Evolutionary conservation across 148 eudicot genomes (phyloP).

Genomic region (Polygonum maritimum): DNA sequence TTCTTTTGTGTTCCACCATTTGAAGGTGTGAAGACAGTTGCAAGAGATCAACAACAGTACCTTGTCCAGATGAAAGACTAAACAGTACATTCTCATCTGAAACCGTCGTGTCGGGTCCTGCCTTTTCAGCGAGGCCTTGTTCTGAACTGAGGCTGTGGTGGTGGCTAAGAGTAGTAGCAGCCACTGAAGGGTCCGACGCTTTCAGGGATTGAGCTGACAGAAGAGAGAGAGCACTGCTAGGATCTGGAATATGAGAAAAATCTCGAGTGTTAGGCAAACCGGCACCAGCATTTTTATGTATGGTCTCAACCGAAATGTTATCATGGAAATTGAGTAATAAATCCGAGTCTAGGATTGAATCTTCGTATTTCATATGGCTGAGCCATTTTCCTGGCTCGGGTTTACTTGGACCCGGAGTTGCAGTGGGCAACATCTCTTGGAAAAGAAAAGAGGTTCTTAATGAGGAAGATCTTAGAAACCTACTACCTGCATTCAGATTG

Average conservation of each 20-base stretch:
- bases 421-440: conserved; percentile 30
- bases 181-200: conserved; percentile 14
- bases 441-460: conserved; percentile 33
- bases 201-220: conserved; percentile 64
- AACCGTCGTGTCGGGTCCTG: conserved; percentile 14
- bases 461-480: conserved; percentile 27
- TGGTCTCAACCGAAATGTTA: not conserved
- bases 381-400: conserved; percentile 15
- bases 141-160: conserved; percentile 11
- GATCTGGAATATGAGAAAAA: conserved; percentile 15
- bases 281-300: not conserved
- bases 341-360: not conserved
- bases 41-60: conserved; percentile 41
- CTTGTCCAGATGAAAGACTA: conserved; percentile 21
- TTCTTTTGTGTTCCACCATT: conserved; percentile 48
- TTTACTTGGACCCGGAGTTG: conserved; percentile 17
- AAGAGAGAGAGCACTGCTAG: conserved; percentile 89
- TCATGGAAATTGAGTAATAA: conserved; percentile 6
- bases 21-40: conserved; percentile 62
- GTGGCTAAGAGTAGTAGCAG: conserved; percentile 11
- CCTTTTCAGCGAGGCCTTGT: conserved; percentile 12
- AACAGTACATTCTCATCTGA: conserved; percentile 20
- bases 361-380: conserved; percentile 13
- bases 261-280: not conserved
- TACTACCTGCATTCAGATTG: conserved; percentile 19